Evolutionary conservation across 2,329 filamentous ascomycete species (phyloP), one percentile per base, ranked within the genome.

Genomic region (Fusarium scirpi): DNA sequence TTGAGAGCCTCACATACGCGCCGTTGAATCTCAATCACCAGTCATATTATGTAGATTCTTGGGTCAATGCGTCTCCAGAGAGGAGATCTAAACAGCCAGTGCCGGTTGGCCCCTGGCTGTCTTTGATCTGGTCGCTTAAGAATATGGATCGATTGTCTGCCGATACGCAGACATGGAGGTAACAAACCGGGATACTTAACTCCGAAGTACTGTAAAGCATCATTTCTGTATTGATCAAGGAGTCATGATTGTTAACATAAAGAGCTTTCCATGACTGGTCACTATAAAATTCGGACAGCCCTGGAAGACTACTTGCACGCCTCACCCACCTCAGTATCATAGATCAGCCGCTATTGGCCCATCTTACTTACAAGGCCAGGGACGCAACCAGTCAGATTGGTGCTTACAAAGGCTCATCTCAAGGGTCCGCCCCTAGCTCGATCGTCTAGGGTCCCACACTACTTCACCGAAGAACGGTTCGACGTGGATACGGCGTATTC

Each of bases 401-500:
- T 22, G 49, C 52, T 71, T 34, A 55, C 43, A 65, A 53, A 70
- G 43, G 34, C 49, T 57, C 54, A 58, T 57, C 41, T 62, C 52
- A 25, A 70, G 66, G 65, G 60, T 61, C 69, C 62, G 38, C 45
- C 64, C 49, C 61, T 67, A 67, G 58, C 69, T 66, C 57, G 68
- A 71, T 71, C 57, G 46, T 30, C 51, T 27, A 12, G 46, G 48
- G 46, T 49, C 59, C 65, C 48, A 52, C 48, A 52, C 48, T 24
- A 54, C 48, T 34, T 51, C 58, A 63, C 55, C 46, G 32, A 70
- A 27, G 52, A 70, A 64, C 62, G 32, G 41, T 65, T 67, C 25
- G 16, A 41, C 45, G 20, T 48, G 51, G 30, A 70, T 72, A 70
- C 69, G 70, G 62, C 70, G 70, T 72, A 72, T 72, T 72, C 70